These are phyloP conservation scores for Xylaria sp. DNA, from an alignment of 2,329 filamentous ascomycete species.

Conservation along the genomic window DNA sequence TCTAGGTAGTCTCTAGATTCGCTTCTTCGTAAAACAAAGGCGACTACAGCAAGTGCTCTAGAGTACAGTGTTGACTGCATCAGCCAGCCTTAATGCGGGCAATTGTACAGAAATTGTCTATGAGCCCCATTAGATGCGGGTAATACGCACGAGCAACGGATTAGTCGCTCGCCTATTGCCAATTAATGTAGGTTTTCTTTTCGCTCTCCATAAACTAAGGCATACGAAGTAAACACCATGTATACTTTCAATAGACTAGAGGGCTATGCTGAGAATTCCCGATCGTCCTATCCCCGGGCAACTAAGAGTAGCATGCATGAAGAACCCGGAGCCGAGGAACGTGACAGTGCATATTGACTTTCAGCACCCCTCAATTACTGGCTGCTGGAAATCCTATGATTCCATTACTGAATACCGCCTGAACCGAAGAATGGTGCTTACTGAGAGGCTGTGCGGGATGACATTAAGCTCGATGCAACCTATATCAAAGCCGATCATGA, in stretches of 20 bases:
- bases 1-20: not conserved
- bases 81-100: not conserved
- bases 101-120: not conserved
- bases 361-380: not conserved
- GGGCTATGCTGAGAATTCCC: conserved; percentile 24
- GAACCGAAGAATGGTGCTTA: not conserved
- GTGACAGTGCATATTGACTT: conserved; percentile 11
- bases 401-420: not conserved
- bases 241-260: conserved; percentile 23
- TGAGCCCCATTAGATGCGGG: not conserved
- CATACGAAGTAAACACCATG: not conserved
- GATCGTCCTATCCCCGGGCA: not conserved
- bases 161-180: not conserved
- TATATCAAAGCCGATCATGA: not conserved
- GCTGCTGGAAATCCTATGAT: conserved; percentile 3
- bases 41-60: not conserved
- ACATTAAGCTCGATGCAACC: conserved; percentile 1
- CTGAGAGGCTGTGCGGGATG: conserved; percentile 4
- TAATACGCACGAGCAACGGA: not conserved
- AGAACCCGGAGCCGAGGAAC: conserved; percentile 10
- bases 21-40: not conserved
- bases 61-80: not conserved
- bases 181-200: not conserved
- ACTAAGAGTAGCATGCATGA: conserved; percentile 13
- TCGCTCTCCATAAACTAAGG: not conserved